These are phyloP conservation scores for Fusarium pseudonygamai DNA, from an alignment of 2,329 filamentous ascomycete genomes.

Conservation along the genomic window DNA sequence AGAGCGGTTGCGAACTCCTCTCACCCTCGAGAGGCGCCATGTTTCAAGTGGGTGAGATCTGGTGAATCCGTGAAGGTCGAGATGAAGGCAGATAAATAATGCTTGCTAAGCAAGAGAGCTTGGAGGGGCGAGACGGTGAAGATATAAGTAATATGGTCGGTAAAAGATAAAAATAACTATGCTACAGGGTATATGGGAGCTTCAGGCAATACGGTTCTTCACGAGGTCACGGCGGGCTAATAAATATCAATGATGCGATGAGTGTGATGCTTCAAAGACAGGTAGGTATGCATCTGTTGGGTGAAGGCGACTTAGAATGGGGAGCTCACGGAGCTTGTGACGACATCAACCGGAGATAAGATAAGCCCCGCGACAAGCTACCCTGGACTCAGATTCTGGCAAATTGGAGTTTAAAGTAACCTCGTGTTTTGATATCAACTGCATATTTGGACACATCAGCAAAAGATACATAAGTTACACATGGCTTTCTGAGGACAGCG, in stretches of 20 bases:
- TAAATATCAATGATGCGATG: conserved; percentile 33
- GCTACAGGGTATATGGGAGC: conserved; percentile 8
- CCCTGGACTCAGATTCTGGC: conserved; percentile 4
- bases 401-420: neutral
- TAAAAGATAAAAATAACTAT: neutral
- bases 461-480: neutral
- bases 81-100: conserved; percentile 1
- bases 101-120: conserved; percentile 35
- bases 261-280: conserved; percentile 4
- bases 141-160: neutral
- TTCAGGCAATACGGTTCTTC: neutral
- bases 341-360: conserved; percentile 40
- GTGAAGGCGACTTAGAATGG: conserved; percentile 9
- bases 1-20: conserved; percentile 6
- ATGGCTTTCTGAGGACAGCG: neutral
- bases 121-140: conserved; percentile 18
- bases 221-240: neutral
- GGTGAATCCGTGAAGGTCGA: neutral
- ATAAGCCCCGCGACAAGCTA: conserved; percentile 22
- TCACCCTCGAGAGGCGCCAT: conserved; percentile 26
- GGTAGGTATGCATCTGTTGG: neutral
- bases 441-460: neutral
- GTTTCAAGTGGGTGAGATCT: neutral
- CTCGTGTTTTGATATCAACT: neutral
- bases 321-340: conserved; percentile 36